Conservation (phyloP, 768 basidiomycete species). For the Suillus hirtellus region DNA sequence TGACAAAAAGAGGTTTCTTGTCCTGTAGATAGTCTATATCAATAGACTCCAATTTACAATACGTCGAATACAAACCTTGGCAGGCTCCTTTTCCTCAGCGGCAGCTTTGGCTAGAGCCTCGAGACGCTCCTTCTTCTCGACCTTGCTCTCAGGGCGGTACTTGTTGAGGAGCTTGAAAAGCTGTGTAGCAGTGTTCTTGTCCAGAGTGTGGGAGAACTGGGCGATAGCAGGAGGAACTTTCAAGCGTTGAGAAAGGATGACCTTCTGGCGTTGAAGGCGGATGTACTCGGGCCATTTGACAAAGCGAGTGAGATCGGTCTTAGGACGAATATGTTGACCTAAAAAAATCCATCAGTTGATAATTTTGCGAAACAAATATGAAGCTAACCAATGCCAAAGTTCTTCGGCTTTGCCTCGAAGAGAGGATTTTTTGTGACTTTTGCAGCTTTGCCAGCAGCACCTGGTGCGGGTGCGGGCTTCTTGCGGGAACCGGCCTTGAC, state of each 20-base stretch:
- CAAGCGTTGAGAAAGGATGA: constrained; percentile 95
- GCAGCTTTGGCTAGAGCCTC: constrained; percentile 71
- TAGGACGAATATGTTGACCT: constrained; percentile 94
- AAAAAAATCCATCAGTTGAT: constrained; percentile 2
- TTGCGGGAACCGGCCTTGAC: constrained; percentile 68
- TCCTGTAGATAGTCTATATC: constrained; percentile 45
- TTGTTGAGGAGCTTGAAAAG: constrained; percentile 98
- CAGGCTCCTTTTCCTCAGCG: constrained; percentile 76
- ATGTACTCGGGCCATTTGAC: constrained; percentile 99
- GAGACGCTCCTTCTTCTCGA: constrained; percentile 96
- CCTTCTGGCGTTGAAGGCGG: constrained; percentile 96
- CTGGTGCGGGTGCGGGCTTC: constrained; percentile 85
- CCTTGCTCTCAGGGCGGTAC: constrained; percentile 92
- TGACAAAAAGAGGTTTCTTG: constrained; percentile 95
- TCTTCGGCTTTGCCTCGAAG: constrained; percentile 86
- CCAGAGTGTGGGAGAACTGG: constrained; percentile 95
- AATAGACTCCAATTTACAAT: neutral
- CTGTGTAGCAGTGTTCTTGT: constrained; percentile 99
- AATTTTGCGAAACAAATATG: neutral
- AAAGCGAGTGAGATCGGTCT: constrained; percentile 91
- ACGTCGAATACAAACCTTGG: constrained; percentile 38
- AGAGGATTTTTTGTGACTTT: constrained; percentile 93
- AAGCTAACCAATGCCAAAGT: constrained; percentile 89
- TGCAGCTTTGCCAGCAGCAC: constrained; percentile 71
- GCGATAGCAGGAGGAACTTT: constrained; percentile 98